Evolutionary conservation across 1,284 basidiomycete genomes (phyloP).

Genomic region (Gymnopus androsaceus): DNA sequence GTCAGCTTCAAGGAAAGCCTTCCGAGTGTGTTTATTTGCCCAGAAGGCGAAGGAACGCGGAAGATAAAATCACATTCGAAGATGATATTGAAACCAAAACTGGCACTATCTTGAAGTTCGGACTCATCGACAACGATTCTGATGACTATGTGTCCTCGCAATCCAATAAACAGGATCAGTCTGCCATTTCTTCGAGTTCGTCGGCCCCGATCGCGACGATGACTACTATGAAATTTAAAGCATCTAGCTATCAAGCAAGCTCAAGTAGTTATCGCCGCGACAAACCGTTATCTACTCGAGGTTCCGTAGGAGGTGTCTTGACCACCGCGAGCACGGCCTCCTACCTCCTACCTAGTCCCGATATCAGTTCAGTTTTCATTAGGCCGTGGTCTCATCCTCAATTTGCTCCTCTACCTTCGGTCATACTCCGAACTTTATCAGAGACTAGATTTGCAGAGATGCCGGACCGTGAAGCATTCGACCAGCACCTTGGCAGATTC

Average conservation of each 20-base stretch:
- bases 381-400: slow-evolving; percentile 59
- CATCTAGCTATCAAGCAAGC: slow-evolving; percentile 5
- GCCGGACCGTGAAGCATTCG: slow-evolving; percentile 56
- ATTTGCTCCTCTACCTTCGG: slow-evolving; percentile 61
- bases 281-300: slow-evolving; percentile 3
- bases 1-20: slow-evolving; percentile 41
- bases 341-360: neutral
- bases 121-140: neutral
- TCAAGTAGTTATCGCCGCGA: slow-evolving; percentile 1
- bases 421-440: slow-evolving; percentile 47
- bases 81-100: slow-evolving; percentile 9
- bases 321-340: no score
- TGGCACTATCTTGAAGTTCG: slow-evolving; percentile 3
- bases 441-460: slow-evolving; percentile 58
- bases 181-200: neutral
- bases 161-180: neutral
- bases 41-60: slow-evolving; percentile 62
- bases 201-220: neutral
- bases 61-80: slow-evolving; percentile 31
- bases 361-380: slow-evolving; percentile 19
- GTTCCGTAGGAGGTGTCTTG: neutral
- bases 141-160: neutral
- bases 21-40: slow-evolving; percentile 67
- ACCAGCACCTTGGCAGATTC: slow-evolving; percentile 51
- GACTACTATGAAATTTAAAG: neutral